Percentiles rank a stretch among this genome's conserved stretches.
phyloP scores from a whole-genome alignment of 768 basidiomycete genomes.

The Kwoniella shandongensis region DNA sequence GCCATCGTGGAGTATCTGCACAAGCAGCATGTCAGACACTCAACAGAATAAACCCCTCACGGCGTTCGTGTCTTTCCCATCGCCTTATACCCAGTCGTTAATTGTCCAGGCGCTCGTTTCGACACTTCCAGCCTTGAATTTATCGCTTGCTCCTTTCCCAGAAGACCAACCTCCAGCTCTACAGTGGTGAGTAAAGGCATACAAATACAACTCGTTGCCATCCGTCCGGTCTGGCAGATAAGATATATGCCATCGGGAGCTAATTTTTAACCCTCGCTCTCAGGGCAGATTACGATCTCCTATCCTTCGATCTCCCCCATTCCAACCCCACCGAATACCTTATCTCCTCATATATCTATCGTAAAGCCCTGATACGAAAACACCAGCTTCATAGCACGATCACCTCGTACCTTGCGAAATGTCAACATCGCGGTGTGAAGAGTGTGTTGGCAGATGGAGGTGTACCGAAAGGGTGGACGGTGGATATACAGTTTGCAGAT shows the following conservation, averaged over 20 bases:
- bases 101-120: slow-evolving; percentile 57
- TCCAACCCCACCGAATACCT: slow-evolving; percentile 58
- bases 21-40: too few relatives aligned
- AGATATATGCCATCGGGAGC: neutral
- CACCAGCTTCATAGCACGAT: slow-evolving; percentile 80
- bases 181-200: slow-evolving; percentile 38
- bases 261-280: too few relatives aligned
- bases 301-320: slow-evolving; percentile 73
- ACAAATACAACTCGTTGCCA: neutral
- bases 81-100: slow-evolving; percentile 61
- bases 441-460: slow-evolving; percentile 59
- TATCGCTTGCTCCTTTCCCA: slow-evolving; percentile 49
- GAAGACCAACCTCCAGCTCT: slow-evolving; percentile 37
- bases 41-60: slow-evolving; percentile 19
- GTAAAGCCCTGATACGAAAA: slow-evolving; percentile 92
- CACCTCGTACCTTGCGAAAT: slow-evolving; percentile 69
- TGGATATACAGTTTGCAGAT: slow-evolving; percentile 85
- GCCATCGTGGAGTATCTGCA: too few relatives aligned
- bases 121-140: slow-evolving; percentile 39
- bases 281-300: slow-evolving; percentile 81
- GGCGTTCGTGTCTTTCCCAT: slow-evolving; percentile 62
- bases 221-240: neutral
- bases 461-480: slow-evolving; percentile 73
- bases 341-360: slow-evolving; percentile 80
- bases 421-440: slow-evolving; percentile 55